Conservation (phyloP, 306 rosid genomes). For the Erythrophleum fordii region DNA sequence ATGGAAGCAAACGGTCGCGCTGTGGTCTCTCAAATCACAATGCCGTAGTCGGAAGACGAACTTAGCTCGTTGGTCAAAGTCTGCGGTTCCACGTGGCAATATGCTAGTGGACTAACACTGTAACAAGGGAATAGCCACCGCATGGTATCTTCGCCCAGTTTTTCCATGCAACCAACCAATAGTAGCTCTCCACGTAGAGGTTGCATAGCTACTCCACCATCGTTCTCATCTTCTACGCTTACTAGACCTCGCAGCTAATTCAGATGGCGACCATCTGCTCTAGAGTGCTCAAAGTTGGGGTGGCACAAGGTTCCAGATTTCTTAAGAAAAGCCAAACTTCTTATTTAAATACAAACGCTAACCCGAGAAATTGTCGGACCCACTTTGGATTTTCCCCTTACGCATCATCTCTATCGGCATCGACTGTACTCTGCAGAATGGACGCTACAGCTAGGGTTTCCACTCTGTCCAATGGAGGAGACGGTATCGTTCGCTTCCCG, state of each 20-base stretch:
- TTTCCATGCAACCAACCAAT: background rate
- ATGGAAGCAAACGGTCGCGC: background rate
- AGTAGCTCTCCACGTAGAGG: conserved; percentile 1
- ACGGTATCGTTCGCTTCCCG: conserved; percentile 62
- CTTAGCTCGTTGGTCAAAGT: background rate
- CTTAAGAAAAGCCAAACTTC: background rate
- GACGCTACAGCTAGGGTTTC: conserved; percentile 44
- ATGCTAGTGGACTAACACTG: background rate
- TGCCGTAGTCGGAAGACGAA: background rate
- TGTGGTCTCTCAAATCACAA: background rate
- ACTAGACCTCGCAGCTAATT: background rate
- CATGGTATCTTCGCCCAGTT: background rate
- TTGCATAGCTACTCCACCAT: background rate
- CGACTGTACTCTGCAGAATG: conserved; percentile 33
- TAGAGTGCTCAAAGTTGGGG: background rate
- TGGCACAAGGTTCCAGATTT: conserved; percentile 12
- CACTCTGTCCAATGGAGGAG: conserved; percentile 39
- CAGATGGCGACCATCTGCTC: background rate
- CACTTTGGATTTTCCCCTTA: background rate
- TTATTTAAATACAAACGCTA: conserved; percentile 13
- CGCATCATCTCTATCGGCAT: background rate
- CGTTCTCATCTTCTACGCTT: background rate
- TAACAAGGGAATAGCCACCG: background rate
- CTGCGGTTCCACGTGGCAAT: background rate
- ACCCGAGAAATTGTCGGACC: conserved; percentile 15